Conservation (phyloP, 176 grass and related monocot genomes). For the Paspalum notatum region DNA sequence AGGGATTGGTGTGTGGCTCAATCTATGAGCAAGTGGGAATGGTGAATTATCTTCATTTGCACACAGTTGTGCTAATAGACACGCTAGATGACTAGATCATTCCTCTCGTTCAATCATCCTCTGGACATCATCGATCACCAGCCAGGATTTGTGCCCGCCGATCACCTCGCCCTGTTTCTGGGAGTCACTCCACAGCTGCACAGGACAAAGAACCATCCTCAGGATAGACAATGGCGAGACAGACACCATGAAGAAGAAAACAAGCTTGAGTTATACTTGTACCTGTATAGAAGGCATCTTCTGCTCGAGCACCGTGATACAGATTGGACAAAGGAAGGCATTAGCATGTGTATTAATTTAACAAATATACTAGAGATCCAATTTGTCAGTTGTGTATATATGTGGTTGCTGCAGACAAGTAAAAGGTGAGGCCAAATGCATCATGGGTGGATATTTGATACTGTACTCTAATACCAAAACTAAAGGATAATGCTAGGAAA, state of each 20-base stretch:
- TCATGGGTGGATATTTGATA: constrained; percentile 35
- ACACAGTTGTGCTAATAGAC: not conserved
- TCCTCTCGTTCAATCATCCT: constrained; percentile 88
- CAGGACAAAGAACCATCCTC: constrained; percentile 36
- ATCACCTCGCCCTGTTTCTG: constrained; percentile 69
- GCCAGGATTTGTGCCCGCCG: constrained; percentile 80
- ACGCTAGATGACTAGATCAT: constrained; percentile 31
- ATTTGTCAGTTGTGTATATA: constrained; percentile 15
- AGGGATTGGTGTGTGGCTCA: not conserved
- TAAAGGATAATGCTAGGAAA: constrained; percentile 45
- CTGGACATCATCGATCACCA: constrained; percentile 75
- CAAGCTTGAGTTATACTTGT: constrained; percentile 44
- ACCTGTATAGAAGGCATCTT: constrained; percentile 99
- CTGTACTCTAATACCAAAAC: constrained; percentile 41
- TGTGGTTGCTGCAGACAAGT: constrained; percentile 35
- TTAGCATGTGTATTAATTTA: constrained; percentile 38
- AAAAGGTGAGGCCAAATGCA: constrained; percentile 42
- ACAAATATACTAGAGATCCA: constrained; percentile 32
- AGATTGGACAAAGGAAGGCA: constrained; percentile 50
- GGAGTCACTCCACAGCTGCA: constrained; percentile 71
- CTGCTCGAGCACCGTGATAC: constrained; percentile 51
- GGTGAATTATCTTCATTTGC: not conserved
- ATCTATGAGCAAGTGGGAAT: constrained; percentile 1
- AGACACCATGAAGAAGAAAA: constrained; percentile 41
- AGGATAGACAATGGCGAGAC: constrained; percentile 40